Evolutionary conservation across 441 rosid species (phyloP), one percentile per base, ranked within the genome.

Genomic region (Jatropha multifida): DNA sequence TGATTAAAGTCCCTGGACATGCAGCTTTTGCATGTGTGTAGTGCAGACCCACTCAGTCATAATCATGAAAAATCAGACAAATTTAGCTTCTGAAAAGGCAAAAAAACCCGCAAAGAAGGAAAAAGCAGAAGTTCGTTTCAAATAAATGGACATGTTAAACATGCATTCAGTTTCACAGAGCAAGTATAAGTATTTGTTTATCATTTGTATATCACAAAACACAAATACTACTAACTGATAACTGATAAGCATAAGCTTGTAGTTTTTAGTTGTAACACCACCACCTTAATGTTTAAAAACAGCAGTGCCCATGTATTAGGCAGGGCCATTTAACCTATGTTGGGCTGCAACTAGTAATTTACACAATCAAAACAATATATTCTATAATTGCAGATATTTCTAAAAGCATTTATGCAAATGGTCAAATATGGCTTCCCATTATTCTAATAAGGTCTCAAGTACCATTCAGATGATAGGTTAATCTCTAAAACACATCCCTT

Each of bases 1-100:
- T 9, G 11, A 68, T 23, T 61, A 62, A 27, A 75, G 44, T 75
- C 44, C 42, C 4, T 17, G n/a, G 60, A 67, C 68, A 67, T 44
- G 60, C 67, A 75, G n/a, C 32, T 75, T 59, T 37, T 27, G 48
- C 74, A 61, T 8, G 8, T 41, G 48, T 1, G 4, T 27, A 52
- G 6, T 15, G 18, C 37, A 44, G 72, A 1, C 14, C 48, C 38
- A 18, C 9, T 18, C 12, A 7, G 41, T 44, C 12, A 12, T 17
- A 12, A 32, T 32, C 37, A 6, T 17, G 52, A 64, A 41, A 73
- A 63, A 37, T 32, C 5, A 64, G 38, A 7, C 5, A 26, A 11
- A 73, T 51, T 37, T n/a, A 26, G 42, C 38, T 23, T 72, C 4
- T 9, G 20, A 65, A 11, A 14, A 23, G 48, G 68, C 11, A 4